phyloP scores from a whole-genome alignment of 192 early-diverging fungal genomes.

The Borealophlyctis nickersoniae region DNA sequence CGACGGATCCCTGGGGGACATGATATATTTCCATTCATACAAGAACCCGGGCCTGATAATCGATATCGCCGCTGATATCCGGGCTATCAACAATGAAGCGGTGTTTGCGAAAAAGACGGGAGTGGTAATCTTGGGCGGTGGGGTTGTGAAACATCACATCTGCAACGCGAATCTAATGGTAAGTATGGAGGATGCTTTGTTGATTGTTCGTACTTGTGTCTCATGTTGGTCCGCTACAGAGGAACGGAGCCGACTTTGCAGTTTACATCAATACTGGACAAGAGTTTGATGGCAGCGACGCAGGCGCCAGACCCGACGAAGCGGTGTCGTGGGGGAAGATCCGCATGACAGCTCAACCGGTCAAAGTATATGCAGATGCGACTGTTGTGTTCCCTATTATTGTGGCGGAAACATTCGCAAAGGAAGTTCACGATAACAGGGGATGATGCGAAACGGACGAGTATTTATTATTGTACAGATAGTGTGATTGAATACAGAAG shows the following conservation, averaged over 20 bases:
- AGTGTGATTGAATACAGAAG: no score
- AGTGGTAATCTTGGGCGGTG: slow-evolving; percentile 94
- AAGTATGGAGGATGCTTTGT: slow-evolving; percentile 13
- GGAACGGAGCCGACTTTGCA: slow-evolving; percentile 96
- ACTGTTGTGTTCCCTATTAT: slow-evolving; percentile 90
- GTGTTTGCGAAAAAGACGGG: slow-evolving; percentile 97
- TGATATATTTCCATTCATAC: slow-evolving; percentile 99
- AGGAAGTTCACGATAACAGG: slow-evolving; percentile 19
- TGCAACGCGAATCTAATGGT: slow-evolving; percentile 98
- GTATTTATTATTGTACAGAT: no score
- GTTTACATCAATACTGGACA: slow-evolving; percentile 97
- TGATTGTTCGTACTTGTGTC: not conserved
- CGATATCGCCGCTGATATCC: slow-evolving; percentile 90
- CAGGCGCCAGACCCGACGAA: slow-evolving; percentile 96
- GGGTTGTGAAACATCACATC: slow-evolving; percentile 97
- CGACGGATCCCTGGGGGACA: slow-evolving; percentile 96
- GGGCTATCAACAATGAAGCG: slow-evolving; percentile 86
- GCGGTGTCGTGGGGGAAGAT: slow-evolving; percentile 99
- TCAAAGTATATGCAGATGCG: slow-evolving; percentile 94
- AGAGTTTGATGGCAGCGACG: slow-evolving; percentile 98
- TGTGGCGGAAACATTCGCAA: slow-evolving; percentile 94
- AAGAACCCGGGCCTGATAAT: slow-evolving; percentile 91
- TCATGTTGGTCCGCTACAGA: slow-evolving; percentile 31
- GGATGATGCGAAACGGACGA: no score
- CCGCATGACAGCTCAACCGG: slow-evolving; percentile 68